A percentile compares a stretch with the other conserved stretches of the same genome.
Evolutionary conservation across 257 asterid species (phyloP).

Genomic region (Fraxinus cuspidata): DNA sequence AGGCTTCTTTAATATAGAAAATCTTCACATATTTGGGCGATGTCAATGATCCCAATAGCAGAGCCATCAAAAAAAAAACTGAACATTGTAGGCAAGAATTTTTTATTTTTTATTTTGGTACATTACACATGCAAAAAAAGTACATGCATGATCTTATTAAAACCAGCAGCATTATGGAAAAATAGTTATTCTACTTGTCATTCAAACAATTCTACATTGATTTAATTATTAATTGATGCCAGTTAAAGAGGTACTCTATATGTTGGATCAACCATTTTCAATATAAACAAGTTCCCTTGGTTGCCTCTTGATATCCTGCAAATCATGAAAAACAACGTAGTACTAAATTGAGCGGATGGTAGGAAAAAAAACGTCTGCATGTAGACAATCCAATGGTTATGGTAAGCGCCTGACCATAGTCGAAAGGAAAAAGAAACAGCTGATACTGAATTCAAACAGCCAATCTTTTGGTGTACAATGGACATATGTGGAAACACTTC

Average conservation of each 20-base stretch:
- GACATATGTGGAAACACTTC: too few species aligned
- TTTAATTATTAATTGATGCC: background rate
- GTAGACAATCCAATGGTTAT: background rate
- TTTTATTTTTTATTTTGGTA: too few species aligned
- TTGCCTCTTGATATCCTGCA: slow-evolving; percentile 71
- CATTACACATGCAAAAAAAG: background rate
- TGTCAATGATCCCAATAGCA: too few species aligned
- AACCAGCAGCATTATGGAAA: background rate
- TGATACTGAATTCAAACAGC: background rate
- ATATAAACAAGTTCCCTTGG: slow-evolving; percentile 58
- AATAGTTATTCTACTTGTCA: background rate
- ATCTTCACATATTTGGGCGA: too few species aligned
- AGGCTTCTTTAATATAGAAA: too few species aligned
- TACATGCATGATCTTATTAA: background rate
- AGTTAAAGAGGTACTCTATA: slow-evolving; percentile 53
- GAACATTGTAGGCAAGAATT: background rate
- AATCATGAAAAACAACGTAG: background rate
- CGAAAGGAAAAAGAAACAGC: background rate
- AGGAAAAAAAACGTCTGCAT: background rate
- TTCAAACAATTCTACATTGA: background rate
- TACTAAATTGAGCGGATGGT: background rate
- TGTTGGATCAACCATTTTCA: slow-evolving; percentile 64
- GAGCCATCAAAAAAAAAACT: too few species aligned
- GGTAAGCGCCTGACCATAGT: background rate
- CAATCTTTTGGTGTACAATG: background rate